Conservation (phyloP, 495 filamentous ascomycete genomes). For the Baudoinia panamericana region DNA sequence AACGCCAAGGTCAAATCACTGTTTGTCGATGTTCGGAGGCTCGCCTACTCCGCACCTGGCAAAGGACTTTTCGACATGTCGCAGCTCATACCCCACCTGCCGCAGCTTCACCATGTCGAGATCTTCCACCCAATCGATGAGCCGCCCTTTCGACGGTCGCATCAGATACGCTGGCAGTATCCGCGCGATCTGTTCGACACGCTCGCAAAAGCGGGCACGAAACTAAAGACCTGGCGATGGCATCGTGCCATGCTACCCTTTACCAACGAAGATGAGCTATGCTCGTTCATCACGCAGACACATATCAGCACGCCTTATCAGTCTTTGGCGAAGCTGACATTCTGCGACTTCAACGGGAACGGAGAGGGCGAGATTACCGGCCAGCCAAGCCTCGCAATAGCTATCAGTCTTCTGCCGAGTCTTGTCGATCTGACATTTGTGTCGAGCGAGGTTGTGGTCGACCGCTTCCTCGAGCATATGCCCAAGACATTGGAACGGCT, state of each 20-base stretch:
- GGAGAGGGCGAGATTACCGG: conserved; percentile 7
- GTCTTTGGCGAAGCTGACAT: conserved; percentile 27
- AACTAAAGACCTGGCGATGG: conserved; percentile 65
- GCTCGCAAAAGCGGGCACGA: conserved; percentile 34
- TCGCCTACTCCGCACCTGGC: conserved; percentile 25
- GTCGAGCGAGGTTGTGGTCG: conserved; percentile 51
- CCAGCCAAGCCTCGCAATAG: conserved; percentile 28
- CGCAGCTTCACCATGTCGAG: conserved; percentile 40
- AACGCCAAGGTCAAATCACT: conserved; percentile 56
- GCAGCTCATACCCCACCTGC: conserved; percentile 32
- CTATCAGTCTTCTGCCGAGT: conserved; percentile 45
- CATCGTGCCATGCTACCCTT: conserved; percentile 31
- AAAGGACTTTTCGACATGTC: conserved; percentile 33
- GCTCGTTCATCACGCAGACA: conserved; percentile 35
- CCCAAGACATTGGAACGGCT: conserved; percentile 50
- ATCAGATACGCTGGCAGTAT: conserved; percentile 44
- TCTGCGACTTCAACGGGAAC: conserved; percentile 11
- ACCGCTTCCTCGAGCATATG: conserved; percentile 44
- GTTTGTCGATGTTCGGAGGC: conserved; percentile 45
- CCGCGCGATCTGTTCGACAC: conserved; percentile 45
- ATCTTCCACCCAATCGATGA: conserved; percentile 42
- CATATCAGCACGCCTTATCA: conserved; percentile 50
- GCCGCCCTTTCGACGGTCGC: conserved; percentile 40
- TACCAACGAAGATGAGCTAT: conserved; percentile 38
- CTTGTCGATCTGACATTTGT: conserved; percentile 53